Percentiles rank a stretch among this genome's conserved stretches.
Conservation (phyloP, 2,329 filamentous ascomycete species). For the Paraconiothyrium sp. region DNA sequence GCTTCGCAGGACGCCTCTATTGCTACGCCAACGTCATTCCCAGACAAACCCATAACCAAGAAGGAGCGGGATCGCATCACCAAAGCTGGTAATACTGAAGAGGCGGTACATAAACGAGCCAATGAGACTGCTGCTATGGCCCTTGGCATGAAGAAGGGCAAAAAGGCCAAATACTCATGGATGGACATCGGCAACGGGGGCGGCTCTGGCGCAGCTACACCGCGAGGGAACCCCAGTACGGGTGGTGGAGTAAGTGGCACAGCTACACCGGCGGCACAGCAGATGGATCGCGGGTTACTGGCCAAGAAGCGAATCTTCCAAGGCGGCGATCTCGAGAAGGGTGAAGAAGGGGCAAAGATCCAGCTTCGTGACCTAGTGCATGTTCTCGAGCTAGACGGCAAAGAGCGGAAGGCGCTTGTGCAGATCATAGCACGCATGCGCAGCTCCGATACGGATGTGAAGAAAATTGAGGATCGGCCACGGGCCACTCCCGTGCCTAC, state of each 20-base stretch:
- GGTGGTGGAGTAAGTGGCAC: slow-evolving; percentile 35
- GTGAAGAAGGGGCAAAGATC: slow-evolving; percentile 82
- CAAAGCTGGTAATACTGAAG: slow-evolving; percentile 78
- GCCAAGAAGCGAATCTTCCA: slow-evolving; percentile 66
- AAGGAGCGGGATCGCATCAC: slow-evolving; percentile 84
- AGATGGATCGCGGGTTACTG: slow-evolving; percentile 57
- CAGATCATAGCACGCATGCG: slow-evolving; percentile 43
- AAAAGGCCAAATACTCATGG: slow-evolving; percentile 78
- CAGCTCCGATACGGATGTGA: slow-evolving; percentile 41
- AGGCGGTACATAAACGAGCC: slow-evolving; percentile 80
- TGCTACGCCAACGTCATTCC: slow-evolving; percentile 34
- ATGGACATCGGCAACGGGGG: slow-evolving; percentile 67
- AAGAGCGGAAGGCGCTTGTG: slow-evolving; percentile 65
- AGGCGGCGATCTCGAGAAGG: slow-evolving; percentile 64
- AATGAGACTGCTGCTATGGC: slow-evolving; percentile 87
- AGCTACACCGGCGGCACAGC: slow-evolving; percentile 33
- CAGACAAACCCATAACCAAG: slow-evolving; percentile 71
- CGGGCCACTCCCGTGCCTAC: not conserved
- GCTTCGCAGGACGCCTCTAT: slow-evolving; percentile 41
- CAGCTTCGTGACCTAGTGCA: slow-evolving; percentile 85
- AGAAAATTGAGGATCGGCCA: slow-evolving; percentile 21
- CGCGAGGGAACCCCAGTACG: slow-evolving; percentile 37
- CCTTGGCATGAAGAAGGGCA: slow-evolving; percentile 62
- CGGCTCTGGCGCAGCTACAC: slow-evolving; percentile 44
- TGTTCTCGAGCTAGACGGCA: slow-evolving; percentile 81